Percentiles rank a stretch among this genome's conserved stretches.
These are phyloP conservation scores for Melampsora larici-populina DNA, from an alignment of 1,284 basidiomycete species.

Conservation along the genomic window DNA sequence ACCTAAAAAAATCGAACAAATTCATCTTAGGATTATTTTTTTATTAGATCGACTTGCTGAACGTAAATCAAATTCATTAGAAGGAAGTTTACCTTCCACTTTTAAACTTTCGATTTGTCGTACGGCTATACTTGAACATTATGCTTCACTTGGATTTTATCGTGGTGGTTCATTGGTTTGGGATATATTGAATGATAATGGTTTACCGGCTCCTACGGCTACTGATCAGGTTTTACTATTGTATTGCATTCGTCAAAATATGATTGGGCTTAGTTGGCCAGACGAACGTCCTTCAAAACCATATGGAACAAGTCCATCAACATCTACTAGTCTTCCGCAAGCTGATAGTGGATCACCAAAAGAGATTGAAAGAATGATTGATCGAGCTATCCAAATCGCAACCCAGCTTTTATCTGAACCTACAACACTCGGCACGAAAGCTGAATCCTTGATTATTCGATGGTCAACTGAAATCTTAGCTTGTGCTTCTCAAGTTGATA, in stretches of 20 bases:
- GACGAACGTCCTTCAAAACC: neutral
- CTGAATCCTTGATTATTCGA: slow-evolving; percentile 17
- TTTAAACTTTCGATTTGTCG: slow-evolving; percentile 1
- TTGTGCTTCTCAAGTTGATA: neutral
- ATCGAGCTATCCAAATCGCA: slow-evolving; percentile 9
- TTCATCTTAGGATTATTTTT: slow-evolving; percentile 36
- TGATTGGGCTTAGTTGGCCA: neutral
- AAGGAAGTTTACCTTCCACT: neutral
- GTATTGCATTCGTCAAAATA: slow-evolving; percentile 28
- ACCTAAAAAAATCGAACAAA: neutral
- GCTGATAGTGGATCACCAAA: neutral
- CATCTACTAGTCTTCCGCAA: neutral
- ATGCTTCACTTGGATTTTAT: slow-evolving; percentile 20
- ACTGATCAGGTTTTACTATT: slow-evolving; percentile 34
- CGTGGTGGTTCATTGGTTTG: slow-evolving; percentile 26
- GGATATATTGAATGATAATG: slow-evolving; percentile 14
- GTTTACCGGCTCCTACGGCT: neutral
- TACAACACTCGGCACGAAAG: neutral
- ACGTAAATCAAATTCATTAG: neutral
- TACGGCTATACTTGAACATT: slow-evolving; percentile 18
- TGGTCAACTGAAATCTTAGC: slow-evolving; percentile 31
- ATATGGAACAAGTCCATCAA: neutral
- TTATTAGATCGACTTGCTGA: slow-evolving; percentile 40
- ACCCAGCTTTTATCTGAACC: neutral
- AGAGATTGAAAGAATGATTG: slow-evolving; percentile 29